phyloP scores from a whole-genome alignment of 441 rosid genomes.

The Populus hybrid region DNA sequence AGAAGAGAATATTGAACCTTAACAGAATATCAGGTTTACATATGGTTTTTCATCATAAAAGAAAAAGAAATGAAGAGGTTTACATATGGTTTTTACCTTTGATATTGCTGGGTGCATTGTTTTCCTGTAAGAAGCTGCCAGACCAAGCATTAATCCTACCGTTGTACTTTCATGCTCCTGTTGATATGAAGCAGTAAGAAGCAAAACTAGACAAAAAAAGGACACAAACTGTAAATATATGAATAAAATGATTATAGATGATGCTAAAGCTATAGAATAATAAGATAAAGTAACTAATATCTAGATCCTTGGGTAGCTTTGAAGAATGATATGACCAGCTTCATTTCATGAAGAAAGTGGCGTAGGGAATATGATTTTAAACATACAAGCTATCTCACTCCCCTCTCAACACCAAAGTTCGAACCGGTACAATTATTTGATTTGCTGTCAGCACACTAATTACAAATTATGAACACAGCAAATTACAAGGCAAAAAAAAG shows the following conservation, averaged over 20 bases:
- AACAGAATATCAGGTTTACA: background rate
- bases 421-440: background rate
- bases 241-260: background rate
- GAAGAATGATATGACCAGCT: background rate
- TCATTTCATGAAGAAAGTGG: background rate
- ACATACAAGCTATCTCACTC: background rate
- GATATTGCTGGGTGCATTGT: slow-evolving; percentile 95
- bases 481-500: background rate
- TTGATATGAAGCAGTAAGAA: slow-evolving; percentile 18
- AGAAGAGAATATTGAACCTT: background rate
- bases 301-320: background rate
- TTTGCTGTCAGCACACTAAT: background rate
- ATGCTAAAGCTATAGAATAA: background rate
- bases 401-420: background rate
- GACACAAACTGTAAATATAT: background rate
- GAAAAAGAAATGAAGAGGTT: slow-evolving; percentile 1
- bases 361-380: background rate
- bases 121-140: slow-evolving; percentile 93
- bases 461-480: background rate
- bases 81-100: slow-evolving; percentile 45
- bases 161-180: slow-evolving; percentile 97
- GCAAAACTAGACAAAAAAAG: slow-evolving; percentile 14
- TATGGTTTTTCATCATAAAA: background rate
- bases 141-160: slow-evolving; percentile 95
- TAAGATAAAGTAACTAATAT: background rate